Evolutionary conservation across 169 alveolate genomes (phyloP).

Genomic region (Pseudocohnilembus persalinus): DNA sequence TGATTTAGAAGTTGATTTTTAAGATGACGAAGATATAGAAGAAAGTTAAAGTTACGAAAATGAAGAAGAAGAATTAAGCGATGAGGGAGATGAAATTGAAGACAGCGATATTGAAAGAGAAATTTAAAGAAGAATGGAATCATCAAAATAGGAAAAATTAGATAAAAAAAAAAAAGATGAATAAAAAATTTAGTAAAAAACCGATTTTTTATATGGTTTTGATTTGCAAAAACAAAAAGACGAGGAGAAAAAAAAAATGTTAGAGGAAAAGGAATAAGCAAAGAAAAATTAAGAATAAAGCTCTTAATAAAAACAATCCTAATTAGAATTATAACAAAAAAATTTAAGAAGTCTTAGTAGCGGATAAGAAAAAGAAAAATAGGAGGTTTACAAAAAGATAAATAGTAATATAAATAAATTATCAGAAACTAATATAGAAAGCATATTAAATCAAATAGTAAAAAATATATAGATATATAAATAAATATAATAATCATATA

Average conservation of each 20-base stretch:
- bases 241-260: too few relatives aligned
- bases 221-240: too few relatives aligned
- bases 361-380: background rate
- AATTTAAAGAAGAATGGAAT: background rate
- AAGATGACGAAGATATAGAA: background rate
- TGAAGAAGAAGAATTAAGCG: background rate
- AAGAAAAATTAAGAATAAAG: too few relatives aligned
- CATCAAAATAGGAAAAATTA: too few relatives aligned
- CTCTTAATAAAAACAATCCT: too few relatives aligned
- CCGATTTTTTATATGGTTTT: too few relatives aligned
- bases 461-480: background rate
- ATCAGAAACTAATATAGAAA: constrained; percentile 30
- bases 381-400: background rate
- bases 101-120: background rate
- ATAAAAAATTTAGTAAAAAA: too few relatives aligned
- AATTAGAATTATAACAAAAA: background rate
- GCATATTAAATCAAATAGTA: constrained; percentile 17
- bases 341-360: too few relatives aligned
- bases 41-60: background rate
- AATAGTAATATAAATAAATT: constrained; percentile 9
- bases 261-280: background rate
- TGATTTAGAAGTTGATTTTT: background rate
- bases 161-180: too few relatives aligned
- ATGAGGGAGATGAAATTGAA: background rate
- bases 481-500: too few relatives aligned